Evolutionary conservation across 2,329 filamentous ascomycete species (phyloP), one percentile per base, ranked within the genome.

Genomic region (Alternaria sp.): DNA sequence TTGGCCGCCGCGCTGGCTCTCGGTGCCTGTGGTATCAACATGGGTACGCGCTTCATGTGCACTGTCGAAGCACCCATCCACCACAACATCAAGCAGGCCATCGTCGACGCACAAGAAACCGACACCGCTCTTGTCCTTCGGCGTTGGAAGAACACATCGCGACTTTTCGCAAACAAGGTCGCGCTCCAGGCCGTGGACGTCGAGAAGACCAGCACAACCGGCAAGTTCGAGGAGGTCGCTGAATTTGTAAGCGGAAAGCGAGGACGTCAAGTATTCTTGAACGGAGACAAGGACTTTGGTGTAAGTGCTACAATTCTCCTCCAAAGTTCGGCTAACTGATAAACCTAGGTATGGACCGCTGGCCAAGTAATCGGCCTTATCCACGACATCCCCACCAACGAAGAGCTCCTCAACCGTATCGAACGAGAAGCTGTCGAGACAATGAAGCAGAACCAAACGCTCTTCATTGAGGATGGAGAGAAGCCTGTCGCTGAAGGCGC

Each of bases 21-120:
- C 12, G 95, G 95, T 36, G 95, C 95, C 0, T 92, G 92, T 78
- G 95, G 95, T 64, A 89, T 98, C 81, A 99, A 99, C 82, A 99
- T 99, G 95, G 95, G 95, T 59, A 99, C 95, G 9, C 86, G 95
- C 42, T 99, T 98, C 83, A 96, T 99, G 92, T 94, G 91, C 82
- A 98, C 95, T 0, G 85, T 94, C 44, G 95, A 98, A 81, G 89
- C 94, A 16, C 95, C 95, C 1, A 91, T 99, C 65, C 95, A 99
- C 81, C 78, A 88, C 49, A 96, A 96, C 69, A 93, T 99, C 83
- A 99, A 99, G 86, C 86, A 96, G 79, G 86, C 91, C 68, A 99
- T 99, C 73, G 93, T 97, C 51, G 86, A 88, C 56, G 91, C 94
- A 1, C 86, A 93, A 65, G 95, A 99, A 84, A 93, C 91, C 22